These are phyloP conservation scores for Diutina scorzettiae DNA, from an alignment of 1,139 yeast species.

Conservation along the genomic window DNA sequence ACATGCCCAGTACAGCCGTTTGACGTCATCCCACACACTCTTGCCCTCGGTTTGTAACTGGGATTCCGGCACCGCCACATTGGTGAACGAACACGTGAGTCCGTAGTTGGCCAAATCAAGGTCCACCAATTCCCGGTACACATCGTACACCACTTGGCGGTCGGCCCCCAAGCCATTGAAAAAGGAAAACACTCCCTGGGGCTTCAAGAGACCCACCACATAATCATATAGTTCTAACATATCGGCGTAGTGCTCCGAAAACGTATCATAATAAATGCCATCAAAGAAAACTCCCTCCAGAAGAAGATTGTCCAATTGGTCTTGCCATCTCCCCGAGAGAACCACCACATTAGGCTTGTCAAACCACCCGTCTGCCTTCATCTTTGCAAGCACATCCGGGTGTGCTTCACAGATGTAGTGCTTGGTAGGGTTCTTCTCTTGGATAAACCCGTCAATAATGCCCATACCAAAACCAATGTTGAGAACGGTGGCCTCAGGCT, in stretches of 20 bases:
- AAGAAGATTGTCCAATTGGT: slow-evolving; percentile 51
- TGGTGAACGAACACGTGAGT: slow-evolving; percentile 41
- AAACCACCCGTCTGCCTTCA: slow-evolving; percentile 76
- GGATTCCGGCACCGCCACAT: slow-evolving; percentile 27
- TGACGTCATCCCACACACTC: slow-evolving; percentile 59
- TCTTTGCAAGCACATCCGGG: slow-evolving; percentile 69
- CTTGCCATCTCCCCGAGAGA: slow-evolving; percentile 89
- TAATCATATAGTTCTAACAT: slow-evolving; percentile 78
- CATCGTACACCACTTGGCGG: slow-evolving; percentile 78
- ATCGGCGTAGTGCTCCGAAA: slow-evolving; percentile 76
- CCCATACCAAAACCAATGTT: slow-evolving; percentile 98
- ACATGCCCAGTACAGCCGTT: slow-evolving; percentile 66
- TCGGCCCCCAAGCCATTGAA: slow-evolving; percentile 98
- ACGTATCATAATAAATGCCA: slow-evolving; percentile 90
- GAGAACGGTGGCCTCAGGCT: slow-evolving; percentile 30
- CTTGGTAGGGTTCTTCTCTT: slow-evolving; percentile 41
- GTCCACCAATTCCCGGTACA: slow-evolving; percentile 71
- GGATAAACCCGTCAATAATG: slow-evolving; percentile 73
- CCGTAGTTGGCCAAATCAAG: slow-evolving; percentile 77
- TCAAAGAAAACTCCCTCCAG: slow-evolving; percentile 65
- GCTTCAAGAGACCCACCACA: slow-evolving; percentile 71
- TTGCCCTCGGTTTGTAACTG: slow-evolving; percentile 21
- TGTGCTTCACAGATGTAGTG: slow-evolving; percentile 94
- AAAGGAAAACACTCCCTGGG: slow-evolving; percentile 74
- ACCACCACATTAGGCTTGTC: slow-evolving; percentile 60